Base-by-base conservation (phyloP, 2,329 filamentous ascomycete genomes). In the Orbilia oligospora region DNA sequence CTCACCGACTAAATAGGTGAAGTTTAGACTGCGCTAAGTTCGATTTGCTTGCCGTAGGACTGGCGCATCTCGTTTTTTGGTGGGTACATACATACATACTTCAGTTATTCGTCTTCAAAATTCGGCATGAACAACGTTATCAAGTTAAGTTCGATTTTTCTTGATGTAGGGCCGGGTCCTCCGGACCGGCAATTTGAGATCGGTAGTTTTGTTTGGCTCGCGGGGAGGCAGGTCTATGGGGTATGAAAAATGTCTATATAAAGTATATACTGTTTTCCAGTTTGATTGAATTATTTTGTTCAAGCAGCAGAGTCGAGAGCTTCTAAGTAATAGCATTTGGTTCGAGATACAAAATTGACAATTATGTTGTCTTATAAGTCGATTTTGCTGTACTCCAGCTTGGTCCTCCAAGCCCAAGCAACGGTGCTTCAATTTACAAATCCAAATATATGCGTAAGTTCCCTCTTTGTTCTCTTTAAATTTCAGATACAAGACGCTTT, bases 221-320 rank as follows among this genome's bases (percentile, higher is more conserved):
- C 18, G 46, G 6, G 46, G 3, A 22, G 46, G 1, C n/a, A 8
- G 8, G 10, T 12, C n/a, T n/a, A n/a, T n/a, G n/a, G 18, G 18
- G 2, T n/a, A 48, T 22, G 44, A 20, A 49, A 49, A n/a, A n/a
- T n/a, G 46, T 49, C 46, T 49, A 49, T 49, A 49, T 49, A 49
- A n/a, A 30, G 27, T 30, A 30, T 49, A 49, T 8, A 3, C 5
- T 22, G 6, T 5, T 49, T 49, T 22, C 46, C 20, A 49, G 46
- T 8, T 12, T 18, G 20, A 49, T 2, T 3, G 18, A 49, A 49
- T 49, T 6, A 49, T 49, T 48, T 22, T n/a, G 22, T 22, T 10
- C 46, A 22, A 49, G 8, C 18, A 6, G 18, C 18, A 49, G 8
- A 22, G 1, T 12, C 46, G 22, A n/a, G 12, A 22, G 18, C 46